Evolutionary conservation across 768 basidiomycete species (phyloP), one percentile per base, ranked within the genome.

Genomic region (Amanita polypyramis): DNA sequence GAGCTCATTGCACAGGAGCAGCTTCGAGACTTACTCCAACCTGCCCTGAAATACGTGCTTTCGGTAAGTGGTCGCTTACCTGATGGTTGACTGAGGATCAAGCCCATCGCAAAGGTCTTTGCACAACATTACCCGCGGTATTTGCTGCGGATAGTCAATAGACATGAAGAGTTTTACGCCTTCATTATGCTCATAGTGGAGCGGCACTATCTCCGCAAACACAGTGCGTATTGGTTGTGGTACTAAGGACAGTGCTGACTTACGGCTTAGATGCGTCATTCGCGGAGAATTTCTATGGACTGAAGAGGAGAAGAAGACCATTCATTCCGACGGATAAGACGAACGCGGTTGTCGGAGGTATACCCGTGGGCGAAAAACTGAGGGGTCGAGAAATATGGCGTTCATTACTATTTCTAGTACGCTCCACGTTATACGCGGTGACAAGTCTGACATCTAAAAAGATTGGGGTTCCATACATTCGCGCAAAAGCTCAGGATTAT

Each of bases 91-190:
- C 49, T 46, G 20, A 21, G 32, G 35, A 35, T 30, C 35, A 35
- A 45, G 9, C 48, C 9, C 7, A n/a, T 35, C 12, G 45, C 5
- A 1, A 51, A 96, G 94, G 86, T 95, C 50, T 89, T 98, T 57
- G 92, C 96, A 2, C 93, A 97, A 70, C 74, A 83, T 48, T 86
- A 97, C 61, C 96, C 96, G 5, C 78, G 96, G 47, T 94, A 97
- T 63, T 75, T 98, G 25, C 66, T 99, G 36, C 81, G 83, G 14
- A 72, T 98, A 45, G 89, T 96, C 12, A 97, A 98, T 63, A 71
- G 80, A 27, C 96, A 99, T 70, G 96, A 99, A 62, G 94, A 97
- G 62, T 90, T 96, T 64, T 98, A 96, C 57, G 88, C 93, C 1
- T 54, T 76, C 11, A 71, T 95, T 52, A 89, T 98, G 83, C 67